Conservation (phyloP, 495 filamentous ascomycete species). For the Hypoxylon lienhwacheense region DNA sequence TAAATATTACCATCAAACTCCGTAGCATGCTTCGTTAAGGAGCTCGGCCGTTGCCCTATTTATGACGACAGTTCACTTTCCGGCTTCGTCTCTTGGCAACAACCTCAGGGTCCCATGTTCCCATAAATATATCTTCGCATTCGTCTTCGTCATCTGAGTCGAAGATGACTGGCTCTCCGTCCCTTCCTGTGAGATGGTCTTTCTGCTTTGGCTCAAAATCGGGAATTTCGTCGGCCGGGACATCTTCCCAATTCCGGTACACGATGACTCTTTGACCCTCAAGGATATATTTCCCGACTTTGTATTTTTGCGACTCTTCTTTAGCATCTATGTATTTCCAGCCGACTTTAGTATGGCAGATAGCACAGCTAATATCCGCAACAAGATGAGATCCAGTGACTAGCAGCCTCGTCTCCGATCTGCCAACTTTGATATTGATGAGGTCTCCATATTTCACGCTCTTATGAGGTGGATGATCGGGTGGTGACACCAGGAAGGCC, state of each 20-base stretch:
- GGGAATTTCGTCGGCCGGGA: constrained; percentile 27
- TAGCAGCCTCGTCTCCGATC: constrained; percentile 67
- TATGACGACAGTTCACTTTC: constrained; percentile 44
- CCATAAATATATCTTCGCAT: constrained; percentile 89
- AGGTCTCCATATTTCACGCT: constrained; percentile 34
- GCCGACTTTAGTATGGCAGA: constrained; percentile 71
- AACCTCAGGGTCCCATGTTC: constrained; percentile 74
- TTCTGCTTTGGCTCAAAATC: constrained; percentile 21
- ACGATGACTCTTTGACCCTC: constrained; percentile 75
- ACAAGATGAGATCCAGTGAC: constrained; percentile 76
- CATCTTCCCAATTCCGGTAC: constrained; percentile 70
- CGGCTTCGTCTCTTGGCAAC: constrained; percentile 65
- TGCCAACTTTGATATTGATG: constrained; percentile 52
- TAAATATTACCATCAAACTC: constrained; percentile 22
- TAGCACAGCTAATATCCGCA: constrained; percentile 56
- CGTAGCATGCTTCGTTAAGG: constrained; percentile 2
- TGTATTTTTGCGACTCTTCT: constrained; percentile 81
- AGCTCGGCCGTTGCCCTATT: constrained; percentile 14
- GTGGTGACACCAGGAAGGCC: constrained; percentile 78
- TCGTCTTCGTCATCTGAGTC: constrained; percentile 93
- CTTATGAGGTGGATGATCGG: constrained; percentile 35
- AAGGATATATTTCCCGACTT: constrained; percentile 95
- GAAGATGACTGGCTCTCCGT: constrained; percentile 61
- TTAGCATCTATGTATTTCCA: constrained; percentile 94
- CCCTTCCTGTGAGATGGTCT: constrained; percentile 4